Percentiles rank a stretch among this genome's conserved stretches.
phyloP scores from a whole-genome alignment of 805 yeast species.

The Danielia reshetovae region DNA sequence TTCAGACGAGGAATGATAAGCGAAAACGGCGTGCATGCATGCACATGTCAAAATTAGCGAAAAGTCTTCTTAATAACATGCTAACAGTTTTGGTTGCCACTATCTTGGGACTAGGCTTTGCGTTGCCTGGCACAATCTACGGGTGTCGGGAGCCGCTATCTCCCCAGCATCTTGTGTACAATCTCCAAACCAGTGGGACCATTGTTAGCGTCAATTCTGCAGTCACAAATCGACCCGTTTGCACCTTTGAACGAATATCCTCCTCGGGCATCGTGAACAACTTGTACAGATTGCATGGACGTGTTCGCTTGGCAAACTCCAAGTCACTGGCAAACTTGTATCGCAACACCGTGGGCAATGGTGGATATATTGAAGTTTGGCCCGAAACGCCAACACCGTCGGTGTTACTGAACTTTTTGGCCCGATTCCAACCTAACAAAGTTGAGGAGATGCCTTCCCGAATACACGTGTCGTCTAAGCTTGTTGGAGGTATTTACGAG shows the following conservation, averaged over 20 bases:
- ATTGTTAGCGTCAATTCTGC: too few species aligned
- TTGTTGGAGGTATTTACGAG: conserved; percentile 8
- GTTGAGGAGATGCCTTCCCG: conserved; percentile 3
- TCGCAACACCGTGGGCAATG: conserved; percentile 16
- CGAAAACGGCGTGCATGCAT: too few species aligned
- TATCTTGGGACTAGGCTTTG: too few species aligned
- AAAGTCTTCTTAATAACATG: too few species aligned
- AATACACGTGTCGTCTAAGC: conserved; percentile 13
- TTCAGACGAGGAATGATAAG: conserved; percentile 3
- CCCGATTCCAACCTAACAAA: background rate
- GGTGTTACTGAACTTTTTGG: conserved; percentile 1
- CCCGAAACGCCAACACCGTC: conserved; percentile 2
- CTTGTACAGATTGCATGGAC: conserved; percentile 6
- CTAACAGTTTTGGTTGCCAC: too few species aligned
- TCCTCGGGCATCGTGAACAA: conserved; percentile 1
- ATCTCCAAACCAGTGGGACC: too few species aligned
- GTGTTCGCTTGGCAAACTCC: conserved; percentile 1
- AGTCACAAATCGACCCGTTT: too few species aligned
- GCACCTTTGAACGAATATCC: conserved; percentile 1
- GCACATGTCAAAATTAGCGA: too few species aligned
- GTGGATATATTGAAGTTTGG: conserved; percentile 15
- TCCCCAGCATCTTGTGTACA: too few species aligned
- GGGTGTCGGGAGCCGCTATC: too few species aligned
- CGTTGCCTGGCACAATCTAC: too few species aligned
- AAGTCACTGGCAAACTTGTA: conserved; percentile 5